Evolutionary conservation across 1,284 basidiomycete genomes (phyloP).

Genomic region (Fomitopsis pinicola): DNA sequence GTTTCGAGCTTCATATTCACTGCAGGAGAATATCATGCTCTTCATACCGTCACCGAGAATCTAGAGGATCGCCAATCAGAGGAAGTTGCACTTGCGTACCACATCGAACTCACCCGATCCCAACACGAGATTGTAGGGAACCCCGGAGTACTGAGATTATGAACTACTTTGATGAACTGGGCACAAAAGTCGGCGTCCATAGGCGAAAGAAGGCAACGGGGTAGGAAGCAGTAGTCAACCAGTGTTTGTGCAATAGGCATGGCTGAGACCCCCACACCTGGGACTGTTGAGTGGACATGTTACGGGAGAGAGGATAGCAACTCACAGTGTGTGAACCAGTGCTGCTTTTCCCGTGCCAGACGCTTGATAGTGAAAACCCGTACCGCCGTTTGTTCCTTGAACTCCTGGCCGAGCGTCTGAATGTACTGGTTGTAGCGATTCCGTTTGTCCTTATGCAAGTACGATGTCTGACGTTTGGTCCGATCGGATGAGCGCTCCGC

Average conservation of each 20-base stretch:
- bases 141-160: slow-evolving; percentile 80
- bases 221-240: slow-evolving; percentile 90
- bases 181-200: slow-evolving; percentile 96
- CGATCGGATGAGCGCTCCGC: slow-evolving; percentile 67
- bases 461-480: slow-evolving; percentile 46
- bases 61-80: slow-evolving; percentile 30
- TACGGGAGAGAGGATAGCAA: not conserved
- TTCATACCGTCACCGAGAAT: slow-evolving; percentile 83
- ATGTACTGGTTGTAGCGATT: slow-evolving; percentile 60
- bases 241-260: slow-evolving; percentile 51
- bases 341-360: slow-evolving; percentile 73
- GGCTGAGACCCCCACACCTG: slow-evolving; percentile 12
- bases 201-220: slow-evolving; percentile 87
- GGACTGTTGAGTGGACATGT: not conserved
- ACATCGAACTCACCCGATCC: slow-evolving; percentile 56
- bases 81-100: slow-evolving; percentile 1
- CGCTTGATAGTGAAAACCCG: slow-evolving; percentile 75
- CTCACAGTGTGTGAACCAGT: slow-evolving; percentile 83
- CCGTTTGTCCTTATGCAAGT: slow-evolving; percentile 53
- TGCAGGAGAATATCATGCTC: slow-evolving; percentile 86
- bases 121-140: slow-evolving; percentile 88
- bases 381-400: slow-evolving; percentile 72
- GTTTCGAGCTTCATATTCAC: slow-evolving; percentile 94
- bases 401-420: slow-evolving; percentile 56
- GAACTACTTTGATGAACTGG: slow-evolving; percentile 85